phyloP scores from a whole-genome alignment of 2,329 filamentous ascomycete genomes.

The Pestalotiopsis sp. region DNA sequence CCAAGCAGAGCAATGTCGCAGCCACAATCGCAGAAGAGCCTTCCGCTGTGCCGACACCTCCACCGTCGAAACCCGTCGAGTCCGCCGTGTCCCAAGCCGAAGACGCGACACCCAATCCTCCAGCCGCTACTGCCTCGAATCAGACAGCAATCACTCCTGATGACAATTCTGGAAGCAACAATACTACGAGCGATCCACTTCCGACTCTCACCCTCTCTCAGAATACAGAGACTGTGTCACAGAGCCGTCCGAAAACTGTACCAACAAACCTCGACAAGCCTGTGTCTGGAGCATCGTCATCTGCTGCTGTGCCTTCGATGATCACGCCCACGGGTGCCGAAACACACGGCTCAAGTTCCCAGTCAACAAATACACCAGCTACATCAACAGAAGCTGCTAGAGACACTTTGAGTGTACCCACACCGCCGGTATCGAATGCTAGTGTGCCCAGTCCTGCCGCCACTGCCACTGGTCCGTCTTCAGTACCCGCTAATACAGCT shows the following conservation, averaged over 20 bases:
- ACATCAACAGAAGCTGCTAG: not conserved
- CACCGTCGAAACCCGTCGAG: constrained; percentile 7
- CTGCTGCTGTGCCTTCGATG: not conserved
- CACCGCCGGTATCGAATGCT: not conserved
- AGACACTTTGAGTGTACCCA: not conserved
- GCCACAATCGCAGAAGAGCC: constrained; percentile 12
- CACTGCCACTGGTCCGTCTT: not conserved
- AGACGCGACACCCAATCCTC: not conserved
- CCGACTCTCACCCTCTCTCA: not conserved
- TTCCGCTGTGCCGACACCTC: constrained; percentile 22
- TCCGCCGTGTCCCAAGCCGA: not conserved
- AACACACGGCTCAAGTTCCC: not conserved
- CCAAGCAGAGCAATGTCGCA: constrained; percentile 3
- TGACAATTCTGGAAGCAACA: not conserved
- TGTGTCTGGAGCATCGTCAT: not conserved
- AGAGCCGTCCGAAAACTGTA: not conserved
- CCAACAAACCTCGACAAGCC: not conserved
- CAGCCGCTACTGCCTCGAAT: not conserved
- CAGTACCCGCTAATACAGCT: not conserved
- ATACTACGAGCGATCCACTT: not conserved
- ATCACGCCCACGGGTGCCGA: not conserved
- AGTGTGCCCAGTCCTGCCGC: constrained; percentile 6
- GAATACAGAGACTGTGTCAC: not conserved
- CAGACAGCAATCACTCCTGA: not conserved
- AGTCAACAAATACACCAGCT: not conserved